Base-by-base conservation (phyloP, 306 rosid genomes). In the Datisca glomerata region DNA sequence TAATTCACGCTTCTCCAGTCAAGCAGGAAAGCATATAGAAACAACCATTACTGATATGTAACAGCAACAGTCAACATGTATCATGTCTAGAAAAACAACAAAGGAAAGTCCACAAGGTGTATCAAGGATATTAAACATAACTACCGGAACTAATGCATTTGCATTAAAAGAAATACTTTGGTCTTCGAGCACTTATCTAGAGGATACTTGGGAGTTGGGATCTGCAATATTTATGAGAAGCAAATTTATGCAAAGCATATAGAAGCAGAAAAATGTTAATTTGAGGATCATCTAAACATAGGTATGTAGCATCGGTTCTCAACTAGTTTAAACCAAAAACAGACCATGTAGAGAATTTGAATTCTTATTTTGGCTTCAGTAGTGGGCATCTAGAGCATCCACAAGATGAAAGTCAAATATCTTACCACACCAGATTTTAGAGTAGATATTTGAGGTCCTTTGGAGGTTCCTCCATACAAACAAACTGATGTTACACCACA, bases 381-480 rank as follows among this genome's bases (percentile, higher is more conserved):
- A 28, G 33, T 37, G 21, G 37, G 7, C 7, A 23, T 50, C 56
- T 24, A 50, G 18, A 24, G 37, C 35, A 36, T 40, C 50, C 41
- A 12, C 42, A 42, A 32, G 25, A 56, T 56, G 53, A 64, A 37
- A 41, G 20, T 51, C 8, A 42, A 49, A 66, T 39, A 59, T 63
- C 98, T 70, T 75, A 89, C 95, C 57, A 84, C 53, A 43, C 98
- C 98, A 70, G 93, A 75, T 68, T 89, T 84, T 12, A 89, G 64
- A 24, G 77, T 21, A 43, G 86, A 53, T 55, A 84, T 84, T 49
- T 89, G 98, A 18, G 85, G 89, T 41, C 71, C 79, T 70, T 84
- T 89, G 47, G 93, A 72, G 41, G 93, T 79, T 69, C 98, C 98
- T 59, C 98, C 98, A 34, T 84, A 84, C 70, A 89, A 51, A 63